phyloP scores from a whole-genome alignment of 768 basidiomycete species.

The Omphalotus guepiniiformis region DNA sequence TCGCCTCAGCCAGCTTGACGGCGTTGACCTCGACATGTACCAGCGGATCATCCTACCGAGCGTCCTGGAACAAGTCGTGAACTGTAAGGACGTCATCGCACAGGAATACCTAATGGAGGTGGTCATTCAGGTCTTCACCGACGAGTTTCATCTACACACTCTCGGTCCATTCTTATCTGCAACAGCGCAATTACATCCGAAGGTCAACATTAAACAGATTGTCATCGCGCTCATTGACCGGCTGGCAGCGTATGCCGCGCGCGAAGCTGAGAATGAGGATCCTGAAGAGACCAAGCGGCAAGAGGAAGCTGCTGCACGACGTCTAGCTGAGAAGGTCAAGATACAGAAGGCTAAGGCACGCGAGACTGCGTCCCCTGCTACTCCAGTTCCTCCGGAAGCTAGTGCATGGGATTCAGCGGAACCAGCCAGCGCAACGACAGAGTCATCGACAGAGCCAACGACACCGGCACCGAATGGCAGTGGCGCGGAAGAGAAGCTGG shows the following conservation, averaged over 20 bases:
- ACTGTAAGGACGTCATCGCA: constrained; percentile 97
- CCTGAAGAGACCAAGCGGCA: constrained; percentile 91
- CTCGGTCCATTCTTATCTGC: constrained; percentile 96
- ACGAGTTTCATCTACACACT: constrained; percentile 95
- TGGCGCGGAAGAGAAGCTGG: constrained; percentile 4
- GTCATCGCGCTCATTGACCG: constrained; percentile 98
- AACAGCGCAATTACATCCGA: constrained; percentile 93
- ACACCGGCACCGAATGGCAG: not conserved
- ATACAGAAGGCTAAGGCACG: constrained; percentile 61
- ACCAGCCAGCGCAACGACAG: constrained; percentile 27
- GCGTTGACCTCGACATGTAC: constrained; percentile 94
- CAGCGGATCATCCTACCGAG: constrained; percentile 82
- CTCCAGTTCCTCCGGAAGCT: constrained; percentile 34
- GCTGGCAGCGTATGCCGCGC: constrained; percentile 91
- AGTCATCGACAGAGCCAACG: constrained; percentile 12
- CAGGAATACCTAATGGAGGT: constrained; percentile 99
- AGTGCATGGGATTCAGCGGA: constrained; percentile 41
- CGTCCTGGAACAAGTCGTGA: constrained; percentile 95
- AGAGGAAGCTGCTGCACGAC: constrained; percentile 88
- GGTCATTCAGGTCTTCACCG: constrained; percentile 99
- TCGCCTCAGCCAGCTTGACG: constrained; percentile 90
- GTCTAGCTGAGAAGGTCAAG: constrained; percentile 85
- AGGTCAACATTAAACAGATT: constrained; percentile 98
- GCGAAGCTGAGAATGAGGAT: constrained; percentile 95
- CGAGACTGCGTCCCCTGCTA: constrained; percentile 38